Percentiles rank a stretch among this genome's conserved stretches.
phyloP scores from a whole-genome alignment of 1,139 yeast species.

The Maudiozyma humilis region DNA sequence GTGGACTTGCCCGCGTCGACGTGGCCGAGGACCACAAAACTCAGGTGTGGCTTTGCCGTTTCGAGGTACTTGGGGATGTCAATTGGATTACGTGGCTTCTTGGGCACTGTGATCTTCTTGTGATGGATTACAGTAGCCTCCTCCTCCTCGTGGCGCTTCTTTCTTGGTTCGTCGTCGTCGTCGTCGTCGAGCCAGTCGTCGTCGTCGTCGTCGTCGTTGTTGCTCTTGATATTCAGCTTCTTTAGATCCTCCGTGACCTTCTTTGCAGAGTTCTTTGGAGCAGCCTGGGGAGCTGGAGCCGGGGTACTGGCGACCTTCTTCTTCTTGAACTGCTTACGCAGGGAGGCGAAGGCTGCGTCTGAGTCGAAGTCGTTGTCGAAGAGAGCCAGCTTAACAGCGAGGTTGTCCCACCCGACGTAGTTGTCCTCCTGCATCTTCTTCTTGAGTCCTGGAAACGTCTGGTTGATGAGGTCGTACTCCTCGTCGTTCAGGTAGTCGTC shows the following conservation, averaged over 20 bases:
- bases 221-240: background rate
- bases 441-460: conserved; percentile 23
- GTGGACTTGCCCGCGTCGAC: conserved; percentile 98
- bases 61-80: conserved; percentile 33
- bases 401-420: conserved; percentile 28
- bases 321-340: conserved; percentile 25
- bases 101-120: conserved; percentile 24
- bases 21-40: conserved; percentile 88
- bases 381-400: conserved; percentile 26
- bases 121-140: conserved; percentile 16
- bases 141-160: conserved; percentile 8
- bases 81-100: conserved; percentile 33
- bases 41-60: conserved; percentile 51
- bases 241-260: conserved; percentile 1
- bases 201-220: background rate
- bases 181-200: conserved; percentile 9
- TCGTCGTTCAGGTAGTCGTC: conserved; percentile 33
- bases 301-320: conserved; percentile 14
- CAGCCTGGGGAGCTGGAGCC: background rate
- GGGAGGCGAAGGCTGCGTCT: conserved; percentile 19
- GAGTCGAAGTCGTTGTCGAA: conserved; percentile 27
- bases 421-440: conserved; percentile 18
- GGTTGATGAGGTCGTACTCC: conserved; percentile 29
- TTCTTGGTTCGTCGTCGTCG: conserved; percentile 11
- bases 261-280: background rate